Base-by-base conservation (phyloP, 495 filamentous ascomycete species). In the Bacidia gigantensis region DNA sequence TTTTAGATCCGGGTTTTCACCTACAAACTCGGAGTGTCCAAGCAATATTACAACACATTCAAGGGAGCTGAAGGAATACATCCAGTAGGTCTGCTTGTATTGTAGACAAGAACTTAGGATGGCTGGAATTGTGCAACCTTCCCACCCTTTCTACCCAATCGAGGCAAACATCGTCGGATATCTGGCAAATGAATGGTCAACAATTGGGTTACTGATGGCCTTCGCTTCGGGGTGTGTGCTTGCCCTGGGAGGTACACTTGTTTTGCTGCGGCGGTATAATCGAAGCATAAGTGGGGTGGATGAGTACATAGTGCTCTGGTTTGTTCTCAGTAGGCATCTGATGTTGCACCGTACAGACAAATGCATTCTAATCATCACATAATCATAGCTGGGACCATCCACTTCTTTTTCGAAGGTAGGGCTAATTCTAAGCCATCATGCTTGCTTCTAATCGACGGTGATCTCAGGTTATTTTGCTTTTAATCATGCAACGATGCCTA, bases 321-420 rank as follows among this genome's bases (percentile, higher is more conserved):
- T 85, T 68, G 73, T 80, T 50, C 65, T 78, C 10, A 77, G 74
- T 79, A 71, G 58, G 77, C 66, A 17, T 55, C 3, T 5, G 2
- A 35, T 7, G 29, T 14, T 35, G 7, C 5, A 35, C 5, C 14
- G 14, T 35, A 14, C 14, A 5, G 14, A 7, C 5, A 7, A 7
- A 35, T 35, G 7, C 14, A 14, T 35, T 14, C 14, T 14, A 35
- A 5, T 7, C 29, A 7, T 35, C 29, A 7, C 26, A 25, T 22
- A 23, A 2, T 40, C 63, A 62, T 32, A 87, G 82, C 70, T 48
- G 81, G 81, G 18, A 72, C 60, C 43, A 72, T 90, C 18, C 87
- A 93, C 63, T 75, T 83, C 46, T 79, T 87, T 60, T 90, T 93
- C 60, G 87, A 93, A 69, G 78, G 76, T 78, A 60, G 54, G 62